Evolutionary conservation across 1,284 basidiomycete genomes (phyloP), one percentile per base, ranked within the genome.

Genomic region (Apiotrichum montevideense): DNA sequence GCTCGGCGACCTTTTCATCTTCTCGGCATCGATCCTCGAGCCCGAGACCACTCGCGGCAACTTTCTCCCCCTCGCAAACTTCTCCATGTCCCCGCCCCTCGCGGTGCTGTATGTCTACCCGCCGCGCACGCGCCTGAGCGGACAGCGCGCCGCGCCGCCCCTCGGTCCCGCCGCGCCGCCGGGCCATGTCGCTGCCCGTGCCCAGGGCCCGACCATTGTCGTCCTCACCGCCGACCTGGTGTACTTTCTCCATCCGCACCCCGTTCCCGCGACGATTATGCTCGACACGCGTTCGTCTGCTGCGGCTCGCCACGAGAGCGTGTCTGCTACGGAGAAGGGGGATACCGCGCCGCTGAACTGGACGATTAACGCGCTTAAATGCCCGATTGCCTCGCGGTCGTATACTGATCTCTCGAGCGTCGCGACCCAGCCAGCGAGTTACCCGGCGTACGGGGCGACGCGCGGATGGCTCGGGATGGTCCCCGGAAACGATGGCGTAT

Each of bases 381-480:
- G 62, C 32, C 64, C 68, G 0, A 48, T 64, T 37, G 59, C 55
- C 3, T 54, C 54, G 10, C 40, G 62, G 7, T 33, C 40, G 15
- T 58, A 59, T 35, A 56, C 58, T 5, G 58, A 57, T 46, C 56
- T 60, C 7, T 55, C 56, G 34, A 60, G 55, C 39, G 40, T 42
- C 14, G 41, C 41, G 7, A 34, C 41, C 5, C 50, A 51, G 41
- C 33, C 40, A 6, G 50, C 50, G 9, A 51, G 54, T 0, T 59
- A 54, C 1, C 58, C 55, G 0, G 39, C 40, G 6, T 54, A 46
- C 41, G 49, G 50, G 11, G 62, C 62, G 9, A 48, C 60, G 39
- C 59, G 59, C 35, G 73, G 69, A 1, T 75, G 73, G 73, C 59
- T 70, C 43, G 68, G 66, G 2, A 51, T 66, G 40, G 66, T 71